These are phyloP conservation scores for Coemansia furcata DNA, from an alignment of 192 early-diverging fungal genomes.

Conservation along the genomic window DNA sequence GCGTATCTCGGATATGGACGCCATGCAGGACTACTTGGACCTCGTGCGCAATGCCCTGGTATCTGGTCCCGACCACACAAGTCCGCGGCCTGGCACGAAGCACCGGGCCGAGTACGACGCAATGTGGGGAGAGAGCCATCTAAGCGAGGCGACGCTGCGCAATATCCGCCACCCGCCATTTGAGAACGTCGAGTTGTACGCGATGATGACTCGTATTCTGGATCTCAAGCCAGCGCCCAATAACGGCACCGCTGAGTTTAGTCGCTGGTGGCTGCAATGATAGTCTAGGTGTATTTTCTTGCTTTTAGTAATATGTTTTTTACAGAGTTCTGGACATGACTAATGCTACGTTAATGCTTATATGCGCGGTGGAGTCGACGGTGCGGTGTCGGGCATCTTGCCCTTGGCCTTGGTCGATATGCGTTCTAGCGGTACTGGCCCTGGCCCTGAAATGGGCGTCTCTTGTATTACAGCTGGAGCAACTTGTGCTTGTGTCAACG, in stretches of 20 bases:
- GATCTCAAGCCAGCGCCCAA: constrained; percentile 62
- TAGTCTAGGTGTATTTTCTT: background rate
- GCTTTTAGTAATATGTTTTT: background rate
- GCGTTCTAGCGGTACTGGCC: constrained; percentile 1
- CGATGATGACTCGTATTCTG: constrained; percentile 59
- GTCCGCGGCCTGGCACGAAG: background rate
- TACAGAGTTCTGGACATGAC: background rate
- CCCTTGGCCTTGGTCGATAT: constrained; percentile 24
- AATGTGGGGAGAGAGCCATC: constrained; percentile 29
- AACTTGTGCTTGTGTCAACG: background rate
- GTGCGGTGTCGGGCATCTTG: constrained; percentile 27
- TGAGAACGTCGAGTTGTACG: constrained; percentile 73
- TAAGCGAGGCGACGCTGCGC: constrained; percentile 13
- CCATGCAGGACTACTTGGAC: constrained; percentile 41
- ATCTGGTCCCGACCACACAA: background rate
- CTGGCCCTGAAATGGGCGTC: background rate
- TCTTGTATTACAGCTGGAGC: background rate
- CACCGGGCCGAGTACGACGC: constrained; percentile 33
- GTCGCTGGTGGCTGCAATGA: constrained; percentile 32
- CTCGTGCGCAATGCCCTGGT: constrained; percentile 30
- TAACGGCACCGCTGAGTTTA: constrained; percentile 62
- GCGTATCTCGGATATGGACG: constrained; percentile 40
- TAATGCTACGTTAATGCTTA: background rate
- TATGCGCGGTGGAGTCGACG: background rate
- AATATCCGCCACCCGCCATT: constrained; percentile 56